Evolutionary conservation across 2,329 filamentous ascomycete genomes (phyloP).

Genomic region (Pseudogymnoascus sp.): DNA sequence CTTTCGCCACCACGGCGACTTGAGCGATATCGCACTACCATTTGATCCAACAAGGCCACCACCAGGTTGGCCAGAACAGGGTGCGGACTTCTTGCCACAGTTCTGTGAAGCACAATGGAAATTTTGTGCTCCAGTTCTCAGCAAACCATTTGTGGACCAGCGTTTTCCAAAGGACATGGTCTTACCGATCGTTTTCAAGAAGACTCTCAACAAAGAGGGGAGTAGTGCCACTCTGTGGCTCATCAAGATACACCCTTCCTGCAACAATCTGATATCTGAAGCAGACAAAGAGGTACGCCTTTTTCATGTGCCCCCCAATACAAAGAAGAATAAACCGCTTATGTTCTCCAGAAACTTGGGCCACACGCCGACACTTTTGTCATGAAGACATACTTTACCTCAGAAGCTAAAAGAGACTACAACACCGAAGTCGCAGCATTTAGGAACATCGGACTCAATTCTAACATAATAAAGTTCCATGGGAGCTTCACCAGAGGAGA

Average conservation of each 20-base stretch:
- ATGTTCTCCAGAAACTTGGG: too few relatives aligned
- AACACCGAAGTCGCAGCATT: constrained; percentile 24
- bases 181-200: constrained; percentile 23
- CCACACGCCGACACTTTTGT: constrained; percentile 22
- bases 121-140: constrained; percentile 23
- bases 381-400: constrained; percentile 23
- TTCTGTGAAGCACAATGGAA: constrained; percentile 26
- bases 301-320: neutral
- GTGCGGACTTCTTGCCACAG: constrained; percentile 18
- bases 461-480: constrained; percentile 25
- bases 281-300: neutral
- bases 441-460: constrained; percentile 12
- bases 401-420: constrained; percentile 19
- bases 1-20: constrained; percentile 6
- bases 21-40: constrained; percentile 19
- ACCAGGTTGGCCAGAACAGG: constrained; percentile 15
- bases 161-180: constrained; percentile 21
- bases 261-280: constrained; percentile 19
- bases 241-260: constrained; percentile 22
- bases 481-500: constrained; percentile 23
- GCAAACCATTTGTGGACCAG: constrained; percentile 17
- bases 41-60: constrained; percentile 16
- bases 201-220: constrained; percentile 13
- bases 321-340: neutral
- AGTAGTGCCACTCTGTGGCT: constrained; percentile 19